Percentiles rank a stretch among this genome's conserved stretches.
These are phyloP conservation scores for Lycium ferocissimum DNA, from an alignment of 257 asterid genomes.

Conservation along the genomic window DNA sequence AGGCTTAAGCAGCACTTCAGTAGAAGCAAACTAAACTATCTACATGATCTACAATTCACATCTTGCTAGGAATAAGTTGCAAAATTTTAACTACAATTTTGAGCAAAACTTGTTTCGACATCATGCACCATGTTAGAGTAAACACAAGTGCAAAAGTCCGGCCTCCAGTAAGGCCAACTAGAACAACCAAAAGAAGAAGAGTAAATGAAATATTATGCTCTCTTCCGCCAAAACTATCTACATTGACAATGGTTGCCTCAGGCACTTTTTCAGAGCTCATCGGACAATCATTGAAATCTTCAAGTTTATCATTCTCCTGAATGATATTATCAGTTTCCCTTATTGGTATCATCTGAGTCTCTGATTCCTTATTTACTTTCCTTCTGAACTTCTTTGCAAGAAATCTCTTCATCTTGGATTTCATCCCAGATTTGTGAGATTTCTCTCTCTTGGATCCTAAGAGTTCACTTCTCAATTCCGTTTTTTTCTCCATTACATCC, in stretches of 20 bases:
- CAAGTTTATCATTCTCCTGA: constrained; percentile 32
- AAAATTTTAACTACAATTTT: constrained; percentile 27
- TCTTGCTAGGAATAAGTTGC: constrained; percentile 18
- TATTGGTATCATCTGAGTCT: constrained; percentile 12
- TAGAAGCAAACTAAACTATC: constrained; percentile 28
- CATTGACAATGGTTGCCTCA: constrained; percentile 30
- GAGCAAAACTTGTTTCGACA: constrained; percentile 49
- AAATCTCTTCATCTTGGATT: constrained; percentile 61
- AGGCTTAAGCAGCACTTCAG: constrained; percentile 34
- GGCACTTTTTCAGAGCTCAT: background rate
- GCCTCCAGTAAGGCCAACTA: constrained; percentile 70
- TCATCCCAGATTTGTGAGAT: constrained; percentile 51
- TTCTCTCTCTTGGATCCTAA: constrained; percentile 44
- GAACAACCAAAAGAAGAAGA: constrained; percentile 54
- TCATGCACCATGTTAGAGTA: constrained; percentile 58
- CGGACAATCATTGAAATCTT: constrained; percentile 17
- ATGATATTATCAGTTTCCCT: constrained; percentile 18
- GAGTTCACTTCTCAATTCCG: constrained; percentile 22
- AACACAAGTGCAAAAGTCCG: constrained; percentile 55
- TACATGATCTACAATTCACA: background rate
- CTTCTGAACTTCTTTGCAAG: constrained; percentile 52
- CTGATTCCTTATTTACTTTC: constrained; percentile 33
- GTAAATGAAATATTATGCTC: constrained; percentile 37
- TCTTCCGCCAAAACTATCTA: constrained; percentile 19
- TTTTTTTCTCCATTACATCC: constrained; percentile 38